Conservation (phyloP, 768 basidiomycete genomes). For the Xerocomus brunneocitrinus region DNA sequence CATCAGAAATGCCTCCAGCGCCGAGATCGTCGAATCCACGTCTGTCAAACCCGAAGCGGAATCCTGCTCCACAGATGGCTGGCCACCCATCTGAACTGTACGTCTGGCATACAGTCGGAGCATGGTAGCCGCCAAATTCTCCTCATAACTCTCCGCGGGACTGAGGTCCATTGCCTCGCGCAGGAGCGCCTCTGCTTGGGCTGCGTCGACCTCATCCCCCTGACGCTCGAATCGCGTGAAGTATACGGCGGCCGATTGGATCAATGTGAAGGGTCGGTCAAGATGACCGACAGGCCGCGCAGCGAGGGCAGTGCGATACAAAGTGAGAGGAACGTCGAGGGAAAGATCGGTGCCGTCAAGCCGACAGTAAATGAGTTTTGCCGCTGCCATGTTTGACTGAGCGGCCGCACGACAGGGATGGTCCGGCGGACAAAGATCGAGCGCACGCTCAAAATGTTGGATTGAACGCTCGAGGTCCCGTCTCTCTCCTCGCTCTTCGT, state of each 20-base stretch:
- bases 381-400: conserved; percentile 2
- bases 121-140: background rate
- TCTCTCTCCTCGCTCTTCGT: background rate
- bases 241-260: background rate
- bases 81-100: background rate
- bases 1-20: background rate
- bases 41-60: background rate
- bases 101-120: background rate
- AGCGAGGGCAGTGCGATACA: conserved; percentile 1
- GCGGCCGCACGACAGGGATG: conserved; percentile 6
- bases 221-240: background rate
- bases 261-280: conserved; percentile 3
- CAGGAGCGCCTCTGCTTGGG: background rate
- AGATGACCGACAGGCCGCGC: background rate
- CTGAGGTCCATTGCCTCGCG: conserved; percentile 1
- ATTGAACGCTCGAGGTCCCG: background rate
- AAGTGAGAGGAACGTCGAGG: background rate
- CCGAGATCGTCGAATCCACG: background rate
- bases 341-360: background rate
- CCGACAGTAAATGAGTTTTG: background rate
- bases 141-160: background rate
- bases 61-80: background rate
- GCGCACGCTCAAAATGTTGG: background rate
- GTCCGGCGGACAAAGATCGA: conserved; percentile 2
- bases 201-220: background rate